Base-by-base conservation (phyloP, 2,329 filamentous ascomycete genomes). In the Aspergillus calidoustus region DNA sequence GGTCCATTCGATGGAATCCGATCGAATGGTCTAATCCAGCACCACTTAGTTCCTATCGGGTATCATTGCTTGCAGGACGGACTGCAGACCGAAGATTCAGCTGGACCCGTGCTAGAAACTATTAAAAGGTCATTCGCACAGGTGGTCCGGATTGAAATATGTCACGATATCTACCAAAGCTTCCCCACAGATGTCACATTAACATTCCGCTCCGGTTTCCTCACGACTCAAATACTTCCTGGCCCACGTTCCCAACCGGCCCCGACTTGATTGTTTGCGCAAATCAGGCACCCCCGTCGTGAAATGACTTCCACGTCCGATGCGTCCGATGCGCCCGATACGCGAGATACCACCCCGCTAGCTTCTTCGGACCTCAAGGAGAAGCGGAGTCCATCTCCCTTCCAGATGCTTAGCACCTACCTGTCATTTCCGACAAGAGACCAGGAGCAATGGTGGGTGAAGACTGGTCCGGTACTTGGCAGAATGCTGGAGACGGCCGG, bases 401-500 rank as follows among this genome's bases (percentile, higher is more conserved):
- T 43, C 15, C 2, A 54, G 3, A 23, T 44, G 13, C 34, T 54
- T 8, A 54, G n/a, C 23, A 43, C 23, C 5, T 34, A 34, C 34
- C 11, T 54, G 34, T 43, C 51, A 4, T 54, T 54, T 19, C 51
- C 51, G 3, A 30, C 22, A 2, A n/a, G 8, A 13, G 51, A 54
- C 22, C 51, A 54, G n/a, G 51, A 54, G 5, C 34, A 44, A 43
- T 54, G 51, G 51, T 54, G 51, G 51, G 13, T 7, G 3, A 28
- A 25, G 38, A 54, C 51, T 8, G 51, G 51, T 4, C 34, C 51
- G 0, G 15, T 54, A 11, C 6, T 54, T 7, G 57, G 22, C 11
- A 23, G 23, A 11, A 13, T 54, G 23, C 7, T 54, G 30, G n/a
- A 34, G 1, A 7, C 51, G 1, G 22, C 34, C 0, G 34, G 34